These are phyloP conservation scores for Phaeosphaeria sp. DNA, from an alignment of 2,329 filamentous ascomycete genomes.

Conservation along the genomic window DNA sequence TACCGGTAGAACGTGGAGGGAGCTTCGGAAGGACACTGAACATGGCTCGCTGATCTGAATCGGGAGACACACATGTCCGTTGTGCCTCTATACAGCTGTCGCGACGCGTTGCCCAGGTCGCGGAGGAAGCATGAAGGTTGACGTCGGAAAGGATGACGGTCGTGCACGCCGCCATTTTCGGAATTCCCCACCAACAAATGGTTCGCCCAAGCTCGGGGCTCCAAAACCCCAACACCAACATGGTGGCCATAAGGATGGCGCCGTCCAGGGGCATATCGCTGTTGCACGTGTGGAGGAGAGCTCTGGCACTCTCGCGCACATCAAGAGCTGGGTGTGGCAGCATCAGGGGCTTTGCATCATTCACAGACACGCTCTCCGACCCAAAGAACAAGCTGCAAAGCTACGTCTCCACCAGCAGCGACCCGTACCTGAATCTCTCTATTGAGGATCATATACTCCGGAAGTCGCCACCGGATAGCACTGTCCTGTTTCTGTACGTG, in stretches of 20 bases:
- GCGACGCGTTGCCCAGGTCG: not conserved
- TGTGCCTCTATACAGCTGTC: not conserved
- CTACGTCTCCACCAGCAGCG: slow-evolving; percentile 60
- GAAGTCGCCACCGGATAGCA: slow-evolving; percentile 72
- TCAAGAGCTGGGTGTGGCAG: not conserved
- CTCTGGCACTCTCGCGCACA: not conserved
- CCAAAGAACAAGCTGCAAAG: slow-evolving; percentile 50
- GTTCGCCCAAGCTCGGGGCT: slow-evolving; percentile 1
- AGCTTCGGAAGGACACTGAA: too few relatives aligned
- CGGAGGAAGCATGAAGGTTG: not conserved
- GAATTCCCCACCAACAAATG: not conserved
- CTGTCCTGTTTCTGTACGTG: slow-evolving; percentile 83
- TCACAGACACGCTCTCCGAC: slow-evolving; percentile 38
- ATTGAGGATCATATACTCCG: slow-evolving; percentile 91
- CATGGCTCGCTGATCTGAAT: not conserved
- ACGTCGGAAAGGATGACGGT: not conserved
- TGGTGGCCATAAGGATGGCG: not conserved
- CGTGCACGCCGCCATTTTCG: not conserved
- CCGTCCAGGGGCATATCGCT: slow-evolving; percentile 4
- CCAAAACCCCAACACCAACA: slow-evolving; percentile 4
- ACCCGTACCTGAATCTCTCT: slow-evolving; percentile 90
- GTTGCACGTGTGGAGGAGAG: not conserved
- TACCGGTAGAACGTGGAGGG: too few relatives aligned
- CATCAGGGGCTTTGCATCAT: slow-evolving; percentile 25
- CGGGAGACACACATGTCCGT: not conserved